These are phyloP conservation scores for Oryza coarctata DNA, from an alignment of 176 grass and related monocot species.

Conservation along the genomic window DNA sequence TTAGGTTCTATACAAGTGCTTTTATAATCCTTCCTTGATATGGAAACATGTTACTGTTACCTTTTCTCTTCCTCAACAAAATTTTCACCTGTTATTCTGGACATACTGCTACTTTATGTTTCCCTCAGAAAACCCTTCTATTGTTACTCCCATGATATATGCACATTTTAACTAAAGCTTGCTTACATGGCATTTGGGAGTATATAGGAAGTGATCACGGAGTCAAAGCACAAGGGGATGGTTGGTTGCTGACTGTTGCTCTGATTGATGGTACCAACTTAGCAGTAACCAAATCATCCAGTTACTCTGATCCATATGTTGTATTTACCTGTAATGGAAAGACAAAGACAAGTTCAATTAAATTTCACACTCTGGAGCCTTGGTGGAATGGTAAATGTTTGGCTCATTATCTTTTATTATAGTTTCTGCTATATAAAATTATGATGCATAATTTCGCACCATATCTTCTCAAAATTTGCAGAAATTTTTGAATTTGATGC, in stretches of 20 bases:
- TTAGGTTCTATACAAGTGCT: not conserved
- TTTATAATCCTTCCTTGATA: conserved; percentile 9
- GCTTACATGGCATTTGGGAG: conserved; percentile 15
- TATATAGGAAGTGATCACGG: conserved; percentile 76
- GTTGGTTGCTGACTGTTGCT: conserved; percentile 89
- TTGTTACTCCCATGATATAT: conserved; percentile 6
- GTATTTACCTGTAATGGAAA: conserved; percentile 94
- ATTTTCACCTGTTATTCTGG: not conserved
- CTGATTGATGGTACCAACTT: conserved; percentile 75
- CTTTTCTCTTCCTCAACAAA: conserved; percentile 16
- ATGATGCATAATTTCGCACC: not conserved
- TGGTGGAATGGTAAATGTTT: conserved; percentile 87
- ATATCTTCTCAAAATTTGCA: conserved; percentile 46
- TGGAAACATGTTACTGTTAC: not conserved
- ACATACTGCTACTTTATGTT: not conserved
- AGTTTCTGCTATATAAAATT: conserved; percentile 7
- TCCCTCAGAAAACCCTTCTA: not conserved
- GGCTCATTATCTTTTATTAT: not conserved
- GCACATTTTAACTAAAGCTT: not conserved
- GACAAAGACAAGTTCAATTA: conserved; percentile 92
- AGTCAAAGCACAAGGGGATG: conserved; percentile 79
- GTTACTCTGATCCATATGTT: conserved; percentile 91
- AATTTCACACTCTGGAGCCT: conserved; percentile 84
- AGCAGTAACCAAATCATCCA: conserved; percentile 67
- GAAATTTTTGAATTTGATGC: conserved; percentile 99